Base-by-base conservation (phyloP, 2,329 filamentous ascomycete species). In the Phialophora chinensis region DNA sequence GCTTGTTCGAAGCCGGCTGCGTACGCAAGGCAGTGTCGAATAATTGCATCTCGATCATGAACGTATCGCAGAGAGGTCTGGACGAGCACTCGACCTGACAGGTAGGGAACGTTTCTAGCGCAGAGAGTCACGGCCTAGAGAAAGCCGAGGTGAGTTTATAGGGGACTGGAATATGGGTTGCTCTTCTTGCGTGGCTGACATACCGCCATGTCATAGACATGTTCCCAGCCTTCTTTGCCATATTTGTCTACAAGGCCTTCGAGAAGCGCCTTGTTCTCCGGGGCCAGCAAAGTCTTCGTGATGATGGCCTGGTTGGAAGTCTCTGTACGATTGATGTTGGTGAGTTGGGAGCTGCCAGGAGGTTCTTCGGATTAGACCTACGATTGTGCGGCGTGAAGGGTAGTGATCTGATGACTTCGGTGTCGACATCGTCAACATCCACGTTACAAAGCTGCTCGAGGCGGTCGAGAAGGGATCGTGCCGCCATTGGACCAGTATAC, bases 1-100 rank as follows among this genome's bases (percentile, higher is more conserved):
- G 44, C 38, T 23, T 54, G 27, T 29, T 57, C 38, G 31, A 66
- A 66, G 17, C 14, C 38, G 2, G 14, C 38, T n/a, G 23, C 38
- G 38, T 44, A 44, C 6, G 38, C 17, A 8, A 44, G 38, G 38
- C 38, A 44, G 7, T 44, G 38, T n/a, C 17, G 17, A 7, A 44
- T 44, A n/a, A 44, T 44, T 44, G 38, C 38, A 44, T 44, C 38
- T 44, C 38, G 17, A n/a, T 44, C 38, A n/a, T 44, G 38, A 20
- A 44, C 38, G 14, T 44, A 8, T 44, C 38, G 38, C 14, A 44
- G 17, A 5, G 38, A 44, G 38, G 38, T 44, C 38, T 44, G 38
- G 12, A 44, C 38, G 5, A 44, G 38, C 17, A 44, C 38, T 5
- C 38, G 38, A 44, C 38, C 38, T n/a, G 38, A 44, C 38, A 44